Percentiles rank a stretch among this genome's conserved stretches.
Evolutionary conservation across 148 eudicot genomes (phyloP).

Genomic region (Silene latifolia): DNA sequence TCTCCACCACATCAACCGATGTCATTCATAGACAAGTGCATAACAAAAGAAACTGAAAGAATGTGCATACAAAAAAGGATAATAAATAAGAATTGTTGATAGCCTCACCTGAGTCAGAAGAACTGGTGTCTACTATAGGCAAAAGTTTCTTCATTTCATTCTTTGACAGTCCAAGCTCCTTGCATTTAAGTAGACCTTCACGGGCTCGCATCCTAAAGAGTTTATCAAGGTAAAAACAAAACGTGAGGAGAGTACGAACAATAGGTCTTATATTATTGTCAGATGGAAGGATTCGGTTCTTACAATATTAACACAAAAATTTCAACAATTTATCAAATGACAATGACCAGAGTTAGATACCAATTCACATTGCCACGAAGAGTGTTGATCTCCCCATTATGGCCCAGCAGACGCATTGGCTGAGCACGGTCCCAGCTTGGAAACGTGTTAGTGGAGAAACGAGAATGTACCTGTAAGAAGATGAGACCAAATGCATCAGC

Average conservation of each 20-base stretch:
- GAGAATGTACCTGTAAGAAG: slow-evolving; percentile 73
- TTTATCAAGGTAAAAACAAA: background rate
- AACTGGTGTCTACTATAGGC: slow-evolving; percentile 93
- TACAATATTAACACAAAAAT: background rate
- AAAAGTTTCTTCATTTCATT: slow-evolving; percentile 93
- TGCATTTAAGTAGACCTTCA: slow-evolving; percentile 96
- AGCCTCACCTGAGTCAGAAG: slow-evolving; percentile 88
- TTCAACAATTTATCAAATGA: background rate
- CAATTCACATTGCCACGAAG: slow-evolving; percentile 97
- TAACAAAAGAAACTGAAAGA: too few relatives aligned
- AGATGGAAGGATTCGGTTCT: slow-evolving; percentile 19
- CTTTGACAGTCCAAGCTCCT: slow-evolving; percentile 90
- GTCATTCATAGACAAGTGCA: too few relatives aligned
- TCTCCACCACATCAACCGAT: background rate
- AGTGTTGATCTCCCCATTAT: slow-evolving; percentile 97
- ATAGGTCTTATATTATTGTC: background rate
- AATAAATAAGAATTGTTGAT: too few relatives aligned
- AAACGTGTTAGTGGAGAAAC: slow-evolving; percentile 97
- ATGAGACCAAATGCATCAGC: slow-evolving; percentile 19
- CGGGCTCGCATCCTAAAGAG: slow-evolving; percentile 91
- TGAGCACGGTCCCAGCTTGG: slow-evolving; percentile 99
- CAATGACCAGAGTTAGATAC: slow-evolving; percentile 31
- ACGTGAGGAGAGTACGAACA: slow-evolving; percentile 9
- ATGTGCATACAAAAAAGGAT: too few relatives aligned
- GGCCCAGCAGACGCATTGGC: slow-evolving; percentile 99